phyloP scores from a whole-genome alignment of 139 green algal genomes.

The Chlorella vulgaris region DNA sequence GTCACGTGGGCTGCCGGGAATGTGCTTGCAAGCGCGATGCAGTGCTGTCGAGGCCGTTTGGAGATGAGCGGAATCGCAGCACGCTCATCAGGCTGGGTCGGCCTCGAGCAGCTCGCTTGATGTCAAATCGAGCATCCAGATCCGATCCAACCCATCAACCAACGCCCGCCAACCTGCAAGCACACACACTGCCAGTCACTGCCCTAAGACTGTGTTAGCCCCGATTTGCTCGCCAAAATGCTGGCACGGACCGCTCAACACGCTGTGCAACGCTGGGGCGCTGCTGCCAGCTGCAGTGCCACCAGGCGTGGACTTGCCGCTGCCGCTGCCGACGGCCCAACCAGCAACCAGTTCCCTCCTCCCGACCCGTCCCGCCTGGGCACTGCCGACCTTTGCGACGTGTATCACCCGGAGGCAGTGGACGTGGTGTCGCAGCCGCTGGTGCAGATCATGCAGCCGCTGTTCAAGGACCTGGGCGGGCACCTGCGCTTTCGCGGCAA shows the following conservation, averaged over 20 bases:
- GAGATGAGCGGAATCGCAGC: too few species aligned
- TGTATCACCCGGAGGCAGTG: slow-evolving; percentile 68
- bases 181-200: neutral
- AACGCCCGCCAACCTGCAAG: neutral
- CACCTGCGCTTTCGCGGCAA: slow-evolving; percentile 71
- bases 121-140: too few species aligned
- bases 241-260: neutral
- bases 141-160: neutral
- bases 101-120: too few species aligned
- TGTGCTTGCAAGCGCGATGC: too few species aligned
- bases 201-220: neutral
- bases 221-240: slow-evolving; percentile 6
- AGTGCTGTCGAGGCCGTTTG: too few species aligned
- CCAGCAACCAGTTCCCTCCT: slow-evolving; percentile 49
- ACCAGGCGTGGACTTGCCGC: neutral
- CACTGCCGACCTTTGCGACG: slow-evolving; percentile 88
- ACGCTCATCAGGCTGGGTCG: too few species aligned
- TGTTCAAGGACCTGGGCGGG: slow-evolving; percentile 77
- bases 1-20: too few species aligned
- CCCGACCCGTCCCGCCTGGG: slow-evolving; percentile 70
- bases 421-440: slow-evolving; percentile 53
- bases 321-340: neutral
- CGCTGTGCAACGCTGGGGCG: slow-evolving; percentile 10
- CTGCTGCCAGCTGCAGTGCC: neutral
- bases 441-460: slow-evolving; percentile 44